Evolutionary conservation across 257 asterid species (phyloP).

Genomic region (Solanum paucissectum): DNA sequence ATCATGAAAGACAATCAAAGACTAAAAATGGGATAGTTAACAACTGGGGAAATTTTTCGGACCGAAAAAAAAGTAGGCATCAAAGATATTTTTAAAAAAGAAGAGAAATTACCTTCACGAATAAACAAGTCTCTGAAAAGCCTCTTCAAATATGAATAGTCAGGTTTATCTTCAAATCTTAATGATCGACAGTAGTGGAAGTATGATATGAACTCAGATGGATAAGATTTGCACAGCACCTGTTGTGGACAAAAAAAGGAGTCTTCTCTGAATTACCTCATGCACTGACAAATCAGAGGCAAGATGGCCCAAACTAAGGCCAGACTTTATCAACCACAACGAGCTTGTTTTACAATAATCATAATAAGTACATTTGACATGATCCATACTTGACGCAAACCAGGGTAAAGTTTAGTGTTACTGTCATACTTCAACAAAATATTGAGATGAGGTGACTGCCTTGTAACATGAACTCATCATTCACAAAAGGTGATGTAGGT

Average conservation of each 20-base stretch:
- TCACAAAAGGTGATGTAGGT: background rate
- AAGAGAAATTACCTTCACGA: constrained; percentile 7
- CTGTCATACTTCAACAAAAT: background rate
- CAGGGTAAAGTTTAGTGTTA: background rate
- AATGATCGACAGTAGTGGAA: constrained; percentile 17
- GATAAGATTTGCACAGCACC: constrained; percentile 20
- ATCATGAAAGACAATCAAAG: background rate
- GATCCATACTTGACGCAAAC: background rate
- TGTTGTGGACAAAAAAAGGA: background rate
- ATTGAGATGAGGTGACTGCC: background rate
- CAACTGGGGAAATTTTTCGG: background rate
- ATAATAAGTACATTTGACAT: background rate
- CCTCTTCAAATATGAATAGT: constrained; percentile 14
- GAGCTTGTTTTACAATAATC: background rate
- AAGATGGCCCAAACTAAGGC: background rate
- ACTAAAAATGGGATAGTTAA: background rate
- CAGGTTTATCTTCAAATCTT: constrained; percentile 18
- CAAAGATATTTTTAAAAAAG: background rate
- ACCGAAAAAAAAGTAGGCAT: background rate
- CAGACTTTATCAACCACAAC: background rate
- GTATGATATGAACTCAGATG: constrained; percentile 15
- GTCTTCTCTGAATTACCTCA: background rate
- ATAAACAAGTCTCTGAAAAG: constrained; percentile 16
- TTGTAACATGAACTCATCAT: background rate
- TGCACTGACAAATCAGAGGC: background rate